Conservation (phyloP, 2,329 filamentous ascomycete genomes). For the Xylariales sp. region DNA sequence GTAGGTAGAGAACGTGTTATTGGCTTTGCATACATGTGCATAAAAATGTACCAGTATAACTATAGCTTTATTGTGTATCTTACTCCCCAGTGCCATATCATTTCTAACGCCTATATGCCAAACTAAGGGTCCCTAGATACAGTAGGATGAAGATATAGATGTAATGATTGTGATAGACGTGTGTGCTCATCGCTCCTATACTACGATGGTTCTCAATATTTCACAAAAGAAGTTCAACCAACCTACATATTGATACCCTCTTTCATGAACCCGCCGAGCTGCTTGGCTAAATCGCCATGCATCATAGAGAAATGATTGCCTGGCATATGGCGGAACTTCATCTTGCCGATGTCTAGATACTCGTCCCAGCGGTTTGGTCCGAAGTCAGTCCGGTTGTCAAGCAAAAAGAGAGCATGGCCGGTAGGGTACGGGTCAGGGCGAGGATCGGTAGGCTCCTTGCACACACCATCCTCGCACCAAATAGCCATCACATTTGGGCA, state of each 20-base stretch:
- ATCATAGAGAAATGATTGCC: slow-evolving; percentile 84
- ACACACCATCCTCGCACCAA: slow-evolving; percentile 80
- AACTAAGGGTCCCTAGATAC: background rate
- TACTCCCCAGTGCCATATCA: slow-evolving; percentile 4
- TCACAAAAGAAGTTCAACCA: background rate
- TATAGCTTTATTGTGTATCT: slow-evolving; percentile 23
- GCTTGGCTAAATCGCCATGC: slow-evolving; percentile 63
- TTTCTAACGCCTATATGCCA: slow-evolving; percentile 10
- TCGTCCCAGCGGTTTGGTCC: slow-evolving; percentile 76
- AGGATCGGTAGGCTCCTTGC: slow-evolving; percentile 73
- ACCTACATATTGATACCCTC: slow-evolving; percentile 47
- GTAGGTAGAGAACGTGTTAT: background rate
- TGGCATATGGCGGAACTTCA: slow-evolving; percentile 73
- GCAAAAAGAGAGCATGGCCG: slow-evolving; percentile 74
- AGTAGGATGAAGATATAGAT: slow-evolving; percentile 11
- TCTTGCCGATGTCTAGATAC: slow-evolving; percentile 70
- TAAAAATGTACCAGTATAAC: background rate
- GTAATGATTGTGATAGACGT: slow-evolving; percentile 31
- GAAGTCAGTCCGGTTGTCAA: slow-evolving; percentile 80
- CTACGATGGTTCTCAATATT: slow-evolving; percentile 8
- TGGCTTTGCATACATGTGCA: background rate
- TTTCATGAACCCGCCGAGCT: slow-evolving; percentile 49
- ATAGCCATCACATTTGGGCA: slow-evolving; percentile 73
- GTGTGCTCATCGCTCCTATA: slow-evolving; percentile 18
- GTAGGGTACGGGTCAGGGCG: slow-evolving; percentile 70